Evolutionary conservation across 495 filamentous ascomycete genomes (phyloP).

Genomic region (Penicillium verhagenii): DNA sequence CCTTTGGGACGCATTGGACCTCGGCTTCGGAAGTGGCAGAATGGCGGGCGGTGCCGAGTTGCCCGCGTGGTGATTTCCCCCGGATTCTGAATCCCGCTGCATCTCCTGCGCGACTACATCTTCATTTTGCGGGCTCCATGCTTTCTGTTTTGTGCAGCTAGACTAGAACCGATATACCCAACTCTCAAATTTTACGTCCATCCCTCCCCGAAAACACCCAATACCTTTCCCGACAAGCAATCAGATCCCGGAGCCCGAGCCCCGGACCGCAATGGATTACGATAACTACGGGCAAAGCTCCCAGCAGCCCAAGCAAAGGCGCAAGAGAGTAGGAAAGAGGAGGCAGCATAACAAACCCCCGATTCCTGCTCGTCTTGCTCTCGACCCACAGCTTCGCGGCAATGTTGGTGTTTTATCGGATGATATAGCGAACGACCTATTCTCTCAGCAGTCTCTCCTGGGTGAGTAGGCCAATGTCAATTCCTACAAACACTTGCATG

Average conservation of each 20-base stretch:
- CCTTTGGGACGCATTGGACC: not conserved
- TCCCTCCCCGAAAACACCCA: constrained; percentile 3
- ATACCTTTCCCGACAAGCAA: constrained; percentile 27
- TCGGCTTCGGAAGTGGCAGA: constrained; percentile 8
- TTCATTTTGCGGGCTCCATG: constrained; percentile 3
- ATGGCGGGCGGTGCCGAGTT: constrained; percentile 14
- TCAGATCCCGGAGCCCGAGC: constrained; percentile 10
- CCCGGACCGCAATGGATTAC: constrained; percentile 35
- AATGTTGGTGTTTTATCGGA: constrained; percentile 85
- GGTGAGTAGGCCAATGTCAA: constrained; percentile 24
- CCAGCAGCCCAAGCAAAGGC: constrained; percentile 43
- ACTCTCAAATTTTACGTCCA: not conserved
- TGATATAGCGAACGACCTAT: constrained; percentile 79
- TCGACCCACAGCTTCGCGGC: constrained; percentile 83
- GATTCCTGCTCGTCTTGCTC: constrained; percentile 60
- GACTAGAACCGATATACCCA: constrained; percentile 2
- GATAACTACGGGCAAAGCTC: constrained; percentile 35
- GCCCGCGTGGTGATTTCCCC: constrained; percentile 17
- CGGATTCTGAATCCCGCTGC: constrained; percentile 26
- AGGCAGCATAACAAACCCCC: constrained; percentile 54
- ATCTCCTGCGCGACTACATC: constrained; percentile 13
- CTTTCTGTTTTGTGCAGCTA: constrained; percentile 7
- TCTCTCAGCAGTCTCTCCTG: constrained; percentile 53
- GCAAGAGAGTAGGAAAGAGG: constrained; percentile 35
- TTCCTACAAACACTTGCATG: not conserved